Conservation (phyloP, 2,329 filamentous ascomycete genomes). For the Escovopsis weberi region DNA sequence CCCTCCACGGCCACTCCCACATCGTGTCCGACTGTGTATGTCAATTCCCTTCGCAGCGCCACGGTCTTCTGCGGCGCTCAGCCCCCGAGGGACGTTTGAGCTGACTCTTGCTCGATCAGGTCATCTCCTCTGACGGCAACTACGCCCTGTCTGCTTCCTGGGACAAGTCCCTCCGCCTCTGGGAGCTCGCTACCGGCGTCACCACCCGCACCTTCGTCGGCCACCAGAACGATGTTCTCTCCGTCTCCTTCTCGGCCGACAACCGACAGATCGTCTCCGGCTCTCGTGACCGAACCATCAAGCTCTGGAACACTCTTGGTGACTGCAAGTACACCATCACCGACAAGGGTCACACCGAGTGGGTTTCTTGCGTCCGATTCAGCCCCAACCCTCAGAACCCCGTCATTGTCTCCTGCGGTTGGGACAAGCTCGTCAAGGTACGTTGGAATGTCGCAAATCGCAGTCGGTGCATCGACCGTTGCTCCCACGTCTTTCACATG, state of each 20-base stretch:
- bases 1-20: conserved; percentile 97
- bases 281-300: conserved; percentile 96
- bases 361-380: conserved; percentile 99
- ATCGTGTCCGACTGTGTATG: conserved; percentile 99
- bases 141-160: conserved; percentile 98
- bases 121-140: conserved; percentile 98
- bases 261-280: conserved; percentile 99
- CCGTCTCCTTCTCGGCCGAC: conserved; percentile 99
- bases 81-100: background rate
- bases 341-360: conserved; percentile 99
- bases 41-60: conserved; percentile 18
- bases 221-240: conserved; percentile 98
- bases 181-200: conserved; percentile 94
- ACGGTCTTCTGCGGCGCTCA: background rate
- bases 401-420: conserved; percentile 94
- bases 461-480: background rate
- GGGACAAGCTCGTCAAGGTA: conserved; percentile 99
- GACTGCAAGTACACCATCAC: conserved; percentile 99
- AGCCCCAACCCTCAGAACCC: conserved; percentile 99
- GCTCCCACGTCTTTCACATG: conserved; percentile 37
- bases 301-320: conserved; percentile 99
- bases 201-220: conserved; percentile 98
- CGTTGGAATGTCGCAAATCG: conserved; percentile 23
- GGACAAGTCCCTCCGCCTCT: conserved; percentile 99
- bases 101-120: conserved; percentile 35